phyloP scores from a whole-genome alignment of 2,329 filamentous ascomycete genomes.

The Microcera coccophila region DNA sequence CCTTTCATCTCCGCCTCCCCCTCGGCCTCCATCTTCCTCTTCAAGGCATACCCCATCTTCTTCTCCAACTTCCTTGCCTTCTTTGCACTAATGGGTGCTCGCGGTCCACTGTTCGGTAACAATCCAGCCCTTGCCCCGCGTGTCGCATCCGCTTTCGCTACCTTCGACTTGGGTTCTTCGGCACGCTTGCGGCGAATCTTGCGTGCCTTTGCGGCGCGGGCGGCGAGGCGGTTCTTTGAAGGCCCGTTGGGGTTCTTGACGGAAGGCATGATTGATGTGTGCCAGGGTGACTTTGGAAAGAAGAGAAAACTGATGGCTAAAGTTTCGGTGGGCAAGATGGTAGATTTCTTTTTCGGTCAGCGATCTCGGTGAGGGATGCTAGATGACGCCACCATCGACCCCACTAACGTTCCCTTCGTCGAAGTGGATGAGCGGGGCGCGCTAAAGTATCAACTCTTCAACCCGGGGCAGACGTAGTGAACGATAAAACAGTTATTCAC shows the following conservation, averaged over 20 bases:
- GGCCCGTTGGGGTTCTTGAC: slow-evolving; percentile 57
- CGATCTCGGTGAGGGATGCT: slow-evolving; percentile 1
- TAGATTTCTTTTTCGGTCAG: not conserved
- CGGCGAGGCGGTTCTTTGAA: slow-evolving; percentile 50
- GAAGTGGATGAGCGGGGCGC: no score
- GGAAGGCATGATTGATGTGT: slow-evolving; percentile 44
- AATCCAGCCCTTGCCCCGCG: slow-evolving; percentile 52
- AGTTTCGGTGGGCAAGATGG: not conserved
- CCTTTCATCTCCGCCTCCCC: slow-evolving; percentile 50
- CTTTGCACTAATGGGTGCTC: slow-evolving; percentile 50
- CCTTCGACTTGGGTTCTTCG: slow-evolving; percentile 36
- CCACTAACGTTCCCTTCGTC: not conserved
- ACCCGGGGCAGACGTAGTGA: no score
- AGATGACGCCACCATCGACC: not conserved
- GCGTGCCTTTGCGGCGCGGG: slow-evolving; percentile 42
- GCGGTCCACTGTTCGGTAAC: slow-evolving; percentile 53
- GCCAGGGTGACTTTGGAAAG: not conserved
- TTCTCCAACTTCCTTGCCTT: slow-evolving; percentile 54
- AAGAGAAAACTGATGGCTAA: not conserved
- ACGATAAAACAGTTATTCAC: no score
- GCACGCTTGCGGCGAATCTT: slow-evolving; percentile 43
- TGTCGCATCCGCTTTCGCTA: slow-evolving; percentile 40
- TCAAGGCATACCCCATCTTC: slow-evolving; percentile 49
- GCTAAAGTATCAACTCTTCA: no score
- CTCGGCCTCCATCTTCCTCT: slow-evolving; percentile 48